Base-by-base conservation (phyloP, 176 grass and related monocot genomes). In the Tuctoria greenei region DNA sequence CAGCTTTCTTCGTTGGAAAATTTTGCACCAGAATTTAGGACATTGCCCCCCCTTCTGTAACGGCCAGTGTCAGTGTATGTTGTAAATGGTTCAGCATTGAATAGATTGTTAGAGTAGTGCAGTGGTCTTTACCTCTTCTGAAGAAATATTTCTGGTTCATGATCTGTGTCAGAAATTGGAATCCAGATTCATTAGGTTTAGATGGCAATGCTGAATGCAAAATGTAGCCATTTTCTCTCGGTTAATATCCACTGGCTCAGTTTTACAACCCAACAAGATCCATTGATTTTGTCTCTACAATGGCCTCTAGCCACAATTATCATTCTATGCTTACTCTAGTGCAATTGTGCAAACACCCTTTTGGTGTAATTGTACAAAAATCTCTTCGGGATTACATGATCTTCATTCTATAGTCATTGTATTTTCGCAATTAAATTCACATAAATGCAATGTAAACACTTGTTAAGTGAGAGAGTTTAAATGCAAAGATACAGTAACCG, bases 61-160 rank as follows among this genome's bases (percentile, higher is more conserved):
- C 75, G 70, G 71, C 75, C 81, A 42, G 55, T 75, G 57, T 80
- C 64, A 47, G 57, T 84, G 86, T 88, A 88, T 84, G 76, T 83
- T 70, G 86, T 88, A 84, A 76, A 88, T 88, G 86, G 81, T 66
- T 76, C 39, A 59, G 70, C 81, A 76, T 81, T 88, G 76, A 66
- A 76, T 88, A 88, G 86, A 88, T 80, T 76, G 77, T 88, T 88
- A 88, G 86, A 71, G 76, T 88, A 88, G 81, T 57, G 71, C 76
- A 77, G 58, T 61, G 35, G 61, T 41, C 28, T 66, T 80, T 41
- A 44, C 58, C 20, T 17, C 23, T 56, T 88, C 78, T 81, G 71
- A 71, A 81, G 66, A 84, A 88, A 66, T 65, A 61, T 65, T 46
- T 73, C 74, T 23, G 51, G 55, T 80, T 59, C 40, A 80, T 71